phyloP scores from a whole-genome alignment of 768 basidiomycete genomes.

The Steccherinum ochraceum region DNA sequence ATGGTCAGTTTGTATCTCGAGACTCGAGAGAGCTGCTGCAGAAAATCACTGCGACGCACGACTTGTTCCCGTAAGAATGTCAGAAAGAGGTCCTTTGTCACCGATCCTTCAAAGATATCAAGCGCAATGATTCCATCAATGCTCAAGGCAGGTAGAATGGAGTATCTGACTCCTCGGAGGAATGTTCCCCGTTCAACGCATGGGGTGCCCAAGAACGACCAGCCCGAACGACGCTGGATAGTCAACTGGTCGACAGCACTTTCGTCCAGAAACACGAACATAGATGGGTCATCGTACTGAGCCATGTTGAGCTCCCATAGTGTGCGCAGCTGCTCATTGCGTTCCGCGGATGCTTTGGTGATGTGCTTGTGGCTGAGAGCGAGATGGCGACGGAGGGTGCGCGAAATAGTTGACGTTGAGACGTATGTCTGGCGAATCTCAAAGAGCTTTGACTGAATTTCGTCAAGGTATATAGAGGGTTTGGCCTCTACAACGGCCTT shows the following conservation, averaged over 20 bases:
- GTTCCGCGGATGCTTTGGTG: conserved; percentile 20
- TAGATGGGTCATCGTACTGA: no score
- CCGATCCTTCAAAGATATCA: conserved; percentile 24
- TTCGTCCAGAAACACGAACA: conserved; percentile 15
- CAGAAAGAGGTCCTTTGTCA: conserved; percentile 26
- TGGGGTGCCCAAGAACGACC: conserved; percentile 5
- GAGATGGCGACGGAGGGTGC: conserved; percentile 15
- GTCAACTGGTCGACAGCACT: conserved; percentile 12
- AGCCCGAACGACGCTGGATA: conserved; percentile 6
- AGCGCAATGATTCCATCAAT: conserved; percentile 10
- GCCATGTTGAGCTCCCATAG: no score
- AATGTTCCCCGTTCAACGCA: conserved; percentile 9
- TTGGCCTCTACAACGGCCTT: no score
- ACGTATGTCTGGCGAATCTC: conserved; percentile 15
- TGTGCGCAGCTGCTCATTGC: conserved; percentile 23
- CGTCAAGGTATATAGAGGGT: conserved; percentile 32
- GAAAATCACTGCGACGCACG: background rate
- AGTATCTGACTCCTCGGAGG: conserved; percentile 11
- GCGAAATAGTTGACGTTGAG: conserved; percentile 25
- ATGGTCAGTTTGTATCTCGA: no score
- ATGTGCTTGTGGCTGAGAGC: conserved; percentile 22
- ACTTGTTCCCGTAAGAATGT: conserved; percentile 21
- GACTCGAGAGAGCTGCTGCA: conserved; percentile 17
- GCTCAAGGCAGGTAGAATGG: conserved; percentile 12
- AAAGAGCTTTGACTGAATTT: conserved; percentile 23